A percentile compares a stretch with the other conserved stretches of the same genome.
Evolutionary conservation across 768 basidiomycete genomes (phyloP).

Genomic region (Phlebiopsis gigantea): DNA sequence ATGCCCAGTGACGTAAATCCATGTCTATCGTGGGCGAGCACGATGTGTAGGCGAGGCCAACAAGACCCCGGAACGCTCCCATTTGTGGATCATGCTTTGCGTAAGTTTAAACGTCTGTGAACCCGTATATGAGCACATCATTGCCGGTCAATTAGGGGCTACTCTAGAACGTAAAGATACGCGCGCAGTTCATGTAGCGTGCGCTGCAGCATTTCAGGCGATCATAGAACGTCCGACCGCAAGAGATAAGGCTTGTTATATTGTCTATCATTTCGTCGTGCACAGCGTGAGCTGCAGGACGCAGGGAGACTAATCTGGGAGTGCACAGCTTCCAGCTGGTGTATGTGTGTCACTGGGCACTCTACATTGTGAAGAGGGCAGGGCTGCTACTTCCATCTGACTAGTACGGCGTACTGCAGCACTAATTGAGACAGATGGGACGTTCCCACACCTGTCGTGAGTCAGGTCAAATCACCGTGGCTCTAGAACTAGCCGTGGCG

Average conservation of each 20-base stretch:
- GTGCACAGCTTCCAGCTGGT: neutral
- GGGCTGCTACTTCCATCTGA: neutral
- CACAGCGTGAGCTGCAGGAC: neutral
- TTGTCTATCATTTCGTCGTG: neutral
- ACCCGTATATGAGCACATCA: neutral
- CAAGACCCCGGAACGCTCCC: neutral
- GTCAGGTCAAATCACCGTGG: too few relatives aligned
- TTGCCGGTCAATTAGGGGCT: neutral
- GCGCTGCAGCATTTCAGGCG: neutral
- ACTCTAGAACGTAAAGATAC: neutral
- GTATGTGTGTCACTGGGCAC: neutral
- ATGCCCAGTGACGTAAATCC: neutral
- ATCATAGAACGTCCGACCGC: neutral
- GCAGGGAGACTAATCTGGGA: neutral
- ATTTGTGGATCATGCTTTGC: neutral
- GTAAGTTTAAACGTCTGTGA: neutral
- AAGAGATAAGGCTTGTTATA: neutral
- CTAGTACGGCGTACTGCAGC: neutral
- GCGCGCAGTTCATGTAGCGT: neutral
- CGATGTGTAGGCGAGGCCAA: neutral
- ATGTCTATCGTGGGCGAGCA: neutral
- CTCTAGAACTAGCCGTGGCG: too few relatives aligned
- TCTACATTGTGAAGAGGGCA: neutral
- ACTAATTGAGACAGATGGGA: neutral
- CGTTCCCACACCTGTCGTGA: neutral